Conservation (phyloP, 2,329 filamentous ascomycete species). For the Lojkania enalia region DNA sequence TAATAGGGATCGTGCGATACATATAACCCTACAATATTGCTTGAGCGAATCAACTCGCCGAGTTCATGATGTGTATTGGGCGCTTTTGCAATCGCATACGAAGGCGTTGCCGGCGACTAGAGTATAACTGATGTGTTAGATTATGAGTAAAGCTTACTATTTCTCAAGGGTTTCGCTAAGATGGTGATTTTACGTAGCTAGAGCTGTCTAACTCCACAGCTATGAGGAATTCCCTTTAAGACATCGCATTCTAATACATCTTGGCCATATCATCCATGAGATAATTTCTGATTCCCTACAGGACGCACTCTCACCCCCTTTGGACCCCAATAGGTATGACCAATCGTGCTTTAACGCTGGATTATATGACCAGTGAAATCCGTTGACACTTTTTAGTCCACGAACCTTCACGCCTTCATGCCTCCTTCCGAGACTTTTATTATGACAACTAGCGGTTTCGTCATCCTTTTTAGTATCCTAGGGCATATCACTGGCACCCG, state of each 20-base stretch:
- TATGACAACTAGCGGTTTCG: too few relatives aligned
- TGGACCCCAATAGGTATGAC: too few relatives aligned
- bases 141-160: conserved; percentile 25
- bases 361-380: too few relatives aligned
- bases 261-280: conserved; percentile 52
- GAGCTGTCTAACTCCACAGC: conserved; percentile 54
- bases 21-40: too few relatives aligned
- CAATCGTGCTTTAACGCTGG: too few relatives aligned
- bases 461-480: too few relatives aligned
- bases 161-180: conserved; percentile 54
- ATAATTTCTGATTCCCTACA: conserved; percentile 45
- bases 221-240: conserved; percentile 57
- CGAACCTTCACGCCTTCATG: too few relatives aligned
- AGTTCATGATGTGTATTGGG: background rate
- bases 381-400: too few relatives aligned
- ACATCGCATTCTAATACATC: conserved; percentile 53
- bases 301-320: conserved; percentile 48
- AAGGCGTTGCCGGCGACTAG: background rate
- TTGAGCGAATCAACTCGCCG: background rate
- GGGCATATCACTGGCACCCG: too few relatives aligned
- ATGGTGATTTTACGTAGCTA: conserved; percentile 56
- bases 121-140: background rate
- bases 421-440: too few relatives aligned
- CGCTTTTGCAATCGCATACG: background rate
- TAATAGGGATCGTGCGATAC: too few relatives aligned